These are phyloP conservation scores for Rhodotorula sp. DNA, from an alignment of 1,284 basidiomycete species.

Conservation along the genomic window DNA sequence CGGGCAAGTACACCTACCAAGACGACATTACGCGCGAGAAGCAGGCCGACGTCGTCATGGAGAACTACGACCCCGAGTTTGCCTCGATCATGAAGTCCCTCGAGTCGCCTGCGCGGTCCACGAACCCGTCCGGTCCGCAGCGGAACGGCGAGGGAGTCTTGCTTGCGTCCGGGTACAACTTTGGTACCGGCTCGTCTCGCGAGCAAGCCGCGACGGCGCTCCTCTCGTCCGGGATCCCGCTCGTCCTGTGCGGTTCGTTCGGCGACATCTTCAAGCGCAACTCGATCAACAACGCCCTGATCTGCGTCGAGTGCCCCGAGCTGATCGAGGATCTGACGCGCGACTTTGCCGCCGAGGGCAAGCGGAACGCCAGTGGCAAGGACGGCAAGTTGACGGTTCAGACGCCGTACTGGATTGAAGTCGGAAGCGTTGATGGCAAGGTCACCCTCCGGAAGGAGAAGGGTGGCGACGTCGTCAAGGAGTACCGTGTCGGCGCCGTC, in stretches of 20 bases:
- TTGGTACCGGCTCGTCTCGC: constrained; percentile 96
- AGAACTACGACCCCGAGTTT: constrained; percentile 94
- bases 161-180: constrained; percentile 93
- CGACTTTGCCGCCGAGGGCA: constrained; percentile 67
- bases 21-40: constrained; percentile 95
- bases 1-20: constrained; percentile 99
- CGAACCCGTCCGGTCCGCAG: constrained; percentile 18
- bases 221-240: constrained; percentile 85
- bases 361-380: constrained; percentile 70
- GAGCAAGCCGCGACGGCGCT: constrained; percentile 98
- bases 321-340: constrained; percentile 81
- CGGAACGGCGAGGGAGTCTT: constrained; percentile 62
- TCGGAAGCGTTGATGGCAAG: constrained; percentile 67
- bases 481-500: constrained; percentile 69
- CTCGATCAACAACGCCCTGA: constrained; percentile 96
- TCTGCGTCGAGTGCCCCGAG: constrained; percentile 88
- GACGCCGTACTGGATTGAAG: constrained; percentile 63
- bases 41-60: constrained; percentile 97
- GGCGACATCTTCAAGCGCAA: constrained; percentile 99
- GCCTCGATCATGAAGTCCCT: constrained; percentile 70
- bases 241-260: constrained; percentile 94
- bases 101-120: constrained; percentile 39
- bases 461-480: constrained; percentile 54
- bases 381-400: constrained; percentile 78
- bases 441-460: constrained; percentile 58